These are phyloP conservation scores for Aspergillus amoenus DNA, from an alignment of 2,329 filamentous ascomycete genomes.

Conservation along the genomic window DNA sequence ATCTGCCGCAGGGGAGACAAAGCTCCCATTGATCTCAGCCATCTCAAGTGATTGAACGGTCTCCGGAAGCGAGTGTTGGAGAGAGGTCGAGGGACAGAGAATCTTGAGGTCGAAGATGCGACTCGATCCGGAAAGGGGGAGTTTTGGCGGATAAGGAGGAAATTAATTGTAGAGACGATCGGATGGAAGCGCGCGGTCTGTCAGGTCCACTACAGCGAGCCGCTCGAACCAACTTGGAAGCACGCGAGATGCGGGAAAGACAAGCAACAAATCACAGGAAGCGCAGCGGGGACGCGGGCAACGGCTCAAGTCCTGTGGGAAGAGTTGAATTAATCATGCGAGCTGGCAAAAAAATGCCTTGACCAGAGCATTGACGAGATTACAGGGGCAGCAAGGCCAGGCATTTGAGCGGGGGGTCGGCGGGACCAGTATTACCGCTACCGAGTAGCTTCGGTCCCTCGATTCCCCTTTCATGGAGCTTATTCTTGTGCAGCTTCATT, in stretches of 20 bases:
- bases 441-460: neutral
- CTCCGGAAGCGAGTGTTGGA: constrained; percentile 17
- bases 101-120: constrained; percentile 4
- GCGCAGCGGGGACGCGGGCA: neutral
- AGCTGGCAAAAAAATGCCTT: neutral
- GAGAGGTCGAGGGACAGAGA: constrained; percentile 9
- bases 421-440: neutral
- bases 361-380: neutral
- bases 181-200: neutral
- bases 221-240: neutral
- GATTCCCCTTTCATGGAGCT: neutral
- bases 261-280: neutral
- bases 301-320: neutral
- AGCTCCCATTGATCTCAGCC: constrained; percentile 62
- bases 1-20: constrained; percentile 68
- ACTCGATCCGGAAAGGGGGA: constrained; percentile 7
- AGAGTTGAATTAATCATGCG: constrained; percentile 1
- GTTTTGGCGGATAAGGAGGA: constrained; percentile 3
- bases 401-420: neutral
- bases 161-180: neutral
- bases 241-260: constrained; percentile 2
- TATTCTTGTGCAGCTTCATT: too few species aligned
- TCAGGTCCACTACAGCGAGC: neutral
- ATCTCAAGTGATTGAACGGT: constrained; percentile 26
- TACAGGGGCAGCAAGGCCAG: neutral